Percentiles rank a stretch among this genome's conserved stretches.
These are phyloP conservation scores for Candida saitoana DNA, from an alignment of 805 yeast genomes.

Conservation along the genomic window DNA sequence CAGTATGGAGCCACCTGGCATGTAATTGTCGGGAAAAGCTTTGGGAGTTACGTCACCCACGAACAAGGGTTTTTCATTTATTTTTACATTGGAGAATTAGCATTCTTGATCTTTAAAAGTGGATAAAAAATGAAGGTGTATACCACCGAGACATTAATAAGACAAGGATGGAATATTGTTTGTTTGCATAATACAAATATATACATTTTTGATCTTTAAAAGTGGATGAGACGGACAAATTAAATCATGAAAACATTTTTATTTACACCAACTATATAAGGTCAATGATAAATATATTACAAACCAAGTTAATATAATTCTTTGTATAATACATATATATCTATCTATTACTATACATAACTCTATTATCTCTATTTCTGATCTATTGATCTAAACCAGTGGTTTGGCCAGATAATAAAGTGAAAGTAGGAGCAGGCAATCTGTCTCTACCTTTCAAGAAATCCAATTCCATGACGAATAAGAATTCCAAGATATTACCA, in stretches of 20 bases:
- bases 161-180: too few relatives aligned
- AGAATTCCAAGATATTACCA: conserved; percentile 72
- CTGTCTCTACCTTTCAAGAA: conserved; percentile 91
- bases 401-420: conserved; percentile 78
- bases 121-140: too few relatives aligned
- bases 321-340: too few relatives aligned
- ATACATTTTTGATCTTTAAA: conserved; percentile 66
- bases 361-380: too few relatives aligned
- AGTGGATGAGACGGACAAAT: conserved; percentile 58
- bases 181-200: too few relatives aligned
- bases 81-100: conserved; percentile 65
- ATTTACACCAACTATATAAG: too few relatives aligned
- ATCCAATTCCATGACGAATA: conserved; percentile 90
- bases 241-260: too few relatives aligned
- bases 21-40: conserved; percentile 73
- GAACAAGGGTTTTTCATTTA: conserved; percentile 70
- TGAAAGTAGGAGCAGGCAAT: conserved; percentile 82
- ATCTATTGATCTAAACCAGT: conserved; percentile 34
- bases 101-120: conserved; percentile 67
- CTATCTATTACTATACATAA: too few relatives aligned
- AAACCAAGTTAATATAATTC: too few relatives aligned
- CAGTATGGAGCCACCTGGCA: conserved; percentile 74
- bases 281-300: too few relatives aligned
- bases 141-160: too few relatives aligned
- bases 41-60: conserved; percentile 77